Evolutionary conservation across 2,329 filamentous ascomycete genomes (phyloP).

Genomic region (Hymenoscyphus fraxineus): DNA sequence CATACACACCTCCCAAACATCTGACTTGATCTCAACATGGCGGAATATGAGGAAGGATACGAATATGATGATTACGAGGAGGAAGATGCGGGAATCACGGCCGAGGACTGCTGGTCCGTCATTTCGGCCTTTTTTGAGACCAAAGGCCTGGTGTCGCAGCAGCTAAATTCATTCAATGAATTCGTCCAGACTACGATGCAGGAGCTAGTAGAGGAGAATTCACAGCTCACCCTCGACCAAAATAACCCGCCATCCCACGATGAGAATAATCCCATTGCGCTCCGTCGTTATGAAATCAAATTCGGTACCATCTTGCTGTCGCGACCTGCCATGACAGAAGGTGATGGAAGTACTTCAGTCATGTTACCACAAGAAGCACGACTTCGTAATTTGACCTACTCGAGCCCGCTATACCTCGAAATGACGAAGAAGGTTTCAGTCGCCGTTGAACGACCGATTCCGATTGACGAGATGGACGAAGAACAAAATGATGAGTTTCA

Average conservation of each 20-base stretch:
- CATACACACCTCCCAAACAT: neutral
- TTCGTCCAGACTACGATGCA: slow-evolving; percentile 94
- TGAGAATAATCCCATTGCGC: slow-evolving; percentile 74
- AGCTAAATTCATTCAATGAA: slow-evolving; percentile 97
- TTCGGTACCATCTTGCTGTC: slow-evolving; percentile 89
- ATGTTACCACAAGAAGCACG: slow-evolving; percentile 93
- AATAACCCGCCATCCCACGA: slow-evolving; percentile 74
- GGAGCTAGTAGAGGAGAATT: slow-evolving; percentile 89
- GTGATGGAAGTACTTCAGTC: slow-evolving; percentile 80
- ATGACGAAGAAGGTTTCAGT: slow-evolving; percentile 82
- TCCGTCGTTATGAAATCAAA: slow-evolving; percentile 91
- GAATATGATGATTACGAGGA: slow-evolving; percentile 67
- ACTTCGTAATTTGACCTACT: slow-evolving; percentile 92
- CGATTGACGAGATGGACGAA: slow-evolving; percentile 64
- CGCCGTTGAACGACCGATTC: slow-evolving; percentile 70
- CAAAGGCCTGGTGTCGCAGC: slow-evolving; percentile 94
- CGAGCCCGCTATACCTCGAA: slow-evolving; percentile 83
- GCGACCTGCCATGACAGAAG: slow-evolving; percentile 86
- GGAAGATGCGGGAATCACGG: slow-evolving; percentile 72
- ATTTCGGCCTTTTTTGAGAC: slow-evolving; percentile 95
- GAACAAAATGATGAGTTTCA: slow-evolving; percentile 55
- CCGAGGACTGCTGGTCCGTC: slow-evolving; percentile 97
- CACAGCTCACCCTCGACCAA: slow-evolving; percentile 87
- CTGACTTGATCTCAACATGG: slow-evolving; percentile 27
- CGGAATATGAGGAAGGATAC: slow-evolving; percentile 50